Evolutionary conservation across 768 basidiomycete species (phyloP).

Genomic region (Suillus plorans): DNA sequence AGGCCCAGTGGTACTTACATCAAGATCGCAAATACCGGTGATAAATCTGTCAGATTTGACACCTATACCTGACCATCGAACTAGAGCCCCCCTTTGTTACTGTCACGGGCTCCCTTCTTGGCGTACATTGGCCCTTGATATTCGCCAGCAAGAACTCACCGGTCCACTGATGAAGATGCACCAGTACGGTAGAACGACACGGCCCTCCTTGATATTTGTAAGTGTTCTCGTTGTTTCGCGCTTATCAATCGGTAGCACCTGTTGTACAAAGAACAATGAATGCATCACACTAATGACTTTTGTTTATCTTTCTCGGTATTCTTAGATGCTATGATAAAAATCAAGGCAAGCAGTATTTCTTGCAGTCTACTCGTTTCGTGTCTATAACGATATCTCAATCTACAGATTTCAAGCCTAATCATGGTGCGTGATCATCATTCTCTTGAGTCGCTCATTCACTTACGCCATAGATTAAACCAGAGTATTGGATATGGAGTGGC

Average conservation of each 20-base stretch:
- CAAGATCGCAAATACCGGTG: neutral
- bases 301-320: conserved; percentile 3
- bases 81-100: neutral
- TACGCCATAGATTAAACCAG: conserved; percentile 16
- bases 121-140: neutral
- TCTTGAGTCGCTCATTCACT: neutral
- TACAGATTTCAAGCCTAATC: conserved; percentile 41
- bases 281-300: conserved; percentile 1
- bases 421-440: conserved; percentile 24
- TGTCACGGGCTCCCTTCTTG: neutral
- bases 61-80: neutral
- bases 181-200: neutral
- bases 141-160: too few relatives aligned
- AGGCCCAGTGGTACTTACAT: neutral
- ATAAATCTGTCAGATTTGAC: neutral
- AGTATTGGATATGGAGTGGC: conserved; percentile 37
- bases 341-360: neutral
- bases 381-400: conserved; percentile 7
- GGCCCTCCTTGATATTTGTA: neutral
- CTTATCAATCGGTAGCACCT: neutral
- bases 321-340: neutral
- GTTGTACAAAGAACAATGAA: neutral
- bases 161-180: neutral
- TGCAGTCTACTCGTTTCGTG: too few relatives aligned
- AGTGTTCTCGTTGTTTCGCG: neutral